Conservation (phyloP, 345 rosid genomes). For the Rhodamnia argentea region DNA sequence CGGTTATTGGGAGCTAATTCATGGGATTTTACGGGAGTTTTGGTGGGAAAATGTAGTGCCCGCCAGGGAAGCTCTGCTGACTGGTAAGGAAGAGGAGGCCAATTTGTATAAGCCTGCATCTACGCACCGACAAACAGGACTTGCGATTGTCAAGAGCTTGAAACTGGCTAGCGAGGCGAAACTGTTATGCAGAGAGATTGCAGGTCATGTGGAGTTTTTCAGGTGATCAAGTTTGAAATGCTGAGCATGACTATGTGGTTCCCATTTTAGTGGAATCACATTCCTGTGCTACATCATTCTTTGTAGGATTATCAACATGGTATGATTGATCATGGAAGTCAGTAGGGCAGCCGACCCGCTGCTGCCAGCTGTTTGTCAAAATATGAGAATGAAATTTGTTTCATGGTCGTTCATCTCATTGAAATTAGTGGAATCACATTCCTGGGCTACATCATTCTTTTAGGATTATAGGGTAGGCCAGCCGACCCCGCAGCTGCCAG, state of each 20-base stretch:
- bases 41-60: conserved; percentile 93
- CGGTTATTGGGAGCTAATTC: conserved; percentile 60
- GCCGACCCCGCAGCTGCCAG: neutral
- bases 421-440: neutral
- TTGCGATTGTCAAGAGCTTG: conserved; percentile 52
- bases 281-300: neutral
- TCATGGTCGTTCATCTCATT: neutral
- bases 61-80: conserved; percentile 55
- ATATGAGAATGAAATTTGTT: neutral
- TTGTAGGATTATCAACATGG: neutral
- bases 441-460: neutral
- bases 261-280: neutral
- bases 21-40: conserved; percentile 56
- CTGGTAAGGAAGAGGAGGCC: conserved; percentile 46
- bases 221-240: conserved; percentile 16
- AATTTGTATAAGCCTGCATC: conserved; percentile 46
- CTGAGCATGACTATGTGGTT: neutral
- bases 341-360: neutral
- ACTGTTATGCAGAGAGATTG: conserved; percentile 67
- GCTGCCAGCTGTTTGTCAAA: neutral
- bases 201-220: conserved; percentile 74
- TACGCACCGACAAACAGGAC: conserved; percentile 58
- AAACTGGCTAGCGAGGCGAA: conserved; percentile 55
- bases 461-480: neutral
- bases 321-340: neutral